phyloP scores from a whole-genome alignment of 352 stramenopile genomes.

The Pythium dissimile region DNA sequence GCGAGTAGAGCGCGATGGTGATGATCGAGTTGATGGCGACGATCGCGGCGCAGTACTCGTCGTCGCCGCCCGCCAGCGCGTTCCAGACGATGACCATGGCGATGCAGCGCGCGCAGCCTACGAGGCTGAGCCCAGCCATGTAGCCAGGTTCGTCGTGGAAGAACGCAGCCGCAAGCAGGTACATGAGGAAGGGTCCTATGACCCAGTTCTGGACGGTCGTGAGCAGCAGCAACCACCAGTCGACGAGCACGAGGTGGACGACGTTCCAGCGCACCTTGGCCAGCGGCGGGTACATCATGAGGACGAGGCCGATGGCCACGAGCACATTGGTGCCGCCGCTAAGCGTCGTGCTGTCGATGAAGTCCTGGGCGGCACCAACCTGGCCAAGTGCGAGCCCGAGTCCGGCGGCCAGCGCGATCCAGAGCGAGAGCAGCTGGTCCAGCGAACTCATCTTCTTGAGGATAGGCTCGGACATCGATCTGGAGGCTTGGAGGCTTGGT shows the following conservation, averaged over 20 bases:
- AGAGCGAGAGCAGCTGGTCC: slow-evolving; percentile 56
- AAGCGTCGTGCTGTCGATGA: slow-evolving; percentile 47
- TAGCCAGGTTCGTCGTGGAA: slow-evolving; percentile 47
- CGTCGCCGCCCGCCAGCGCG: slow-evolving; percentile 49
- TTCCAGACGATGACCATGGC: slow-evolving; percentile 87
- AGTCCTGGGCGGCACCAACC: slow-evolving; percentile 32
- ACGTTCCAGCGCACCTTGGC: slow-evolving; percentile 54
- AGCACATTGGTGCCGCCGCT: slow-evolving; percentile 48
- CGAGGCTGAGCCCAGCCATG: slow-evolving; percentile 61
- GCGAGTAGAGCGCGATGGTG: slow-evolving; percentile 59
- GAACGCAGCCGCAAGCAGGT: slow-evolving; percentile 40
- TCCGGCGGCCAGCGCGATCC: slow-evolving; percentile 46
- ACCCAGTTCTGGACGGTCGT: slow-evolving; percentile 65
- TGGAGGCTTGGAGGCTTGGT: neutral
- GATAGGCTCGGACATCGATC: neutral
- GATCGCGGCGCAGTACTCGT: slow-evolving; percentile 65
- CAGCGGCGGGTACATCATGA: slow-evolving; percentile 66
- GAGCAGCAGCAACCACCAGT: slow-evolving; percentile 48
- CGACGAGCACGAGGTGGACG: slow-evolving; percentile 33
- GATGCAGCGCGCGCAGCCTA: slow-evolving; percentile 70
- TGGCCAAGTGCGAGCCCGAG: slow-evolving; percentile 43
- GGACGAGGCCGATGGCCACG: slow-evolving; percentile 44
- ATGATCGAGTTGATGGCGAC: slow-evolving; percentile 68
- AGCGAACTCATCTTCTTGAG: slow-evolving; percentile 38
- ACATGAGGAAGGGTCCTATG: slow-evolving; percentile 53